Conservation (phyloP, 768 basidiomycete species). For the Suillus luteus region DNA sequence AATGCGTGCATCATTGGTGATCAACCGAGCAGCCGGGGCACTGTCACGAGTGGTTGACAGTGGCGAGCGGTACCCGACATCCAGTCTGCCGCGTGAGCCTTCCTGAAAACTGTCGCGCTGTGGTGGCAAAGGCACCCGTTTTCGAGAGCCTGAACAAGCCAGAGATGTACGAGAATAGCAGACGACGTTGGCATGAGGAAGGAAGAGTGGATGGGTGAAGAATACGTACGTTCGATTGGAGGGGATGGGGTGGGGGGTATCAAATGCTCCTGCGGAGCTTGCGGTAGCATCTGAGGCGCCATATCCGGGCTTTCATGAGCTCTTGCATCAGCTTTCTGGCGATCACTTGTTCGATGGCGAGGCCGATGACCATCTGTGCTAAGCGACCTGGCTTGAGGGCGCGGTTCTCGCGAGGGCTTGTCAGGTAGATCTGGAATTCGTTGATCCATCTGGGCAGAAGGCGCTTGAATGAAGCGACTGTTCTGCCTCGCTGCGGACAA, state of each 20-base stretch:
- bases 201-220: conserved; percentile 31
- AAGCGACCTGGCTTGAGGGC: conserved; percentile 21
- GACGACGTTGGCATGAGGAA: conserved; percentile 31
- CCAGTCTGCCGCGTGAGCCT: conserved; percentile 15
- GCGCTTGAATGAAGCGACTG: conserved; percentile 27
- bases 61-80: background rate
- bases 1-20: conserved; percentile 4
- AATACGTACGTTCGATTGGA: conserved; percentile 41
- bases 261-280: conserved; percentile 18
- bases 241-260: conserved; percentile 22
- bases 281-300: conserved; percentile 1
- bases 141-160: conserved; percentile 33
- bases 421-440: conserved; percentile 22
- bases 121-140: conserved; percentile 38
- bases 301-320: conserved; percentile 5
- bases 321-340: conserved; percentile 12
- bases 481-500: conserved; percentile 14
- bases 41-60: conserved; percentile 16
- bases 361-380: conserved; percentile 23
- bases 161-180: conserved; percentile 24
- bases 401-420: conserved; percentile 19
- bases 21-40: conserved; percentile 7
- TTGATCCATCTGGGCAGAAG: conserved; percentile 16
- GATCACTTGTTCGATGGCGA: conserved; percentile 21
- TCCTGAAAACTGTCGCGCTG: conserved; percentile 36